Evolutionary conservation across 352 stramenopile species (phyloP), one percentile per base, ranked within the genome.

Genomic region (Globisporangium alternatum): DNA sequence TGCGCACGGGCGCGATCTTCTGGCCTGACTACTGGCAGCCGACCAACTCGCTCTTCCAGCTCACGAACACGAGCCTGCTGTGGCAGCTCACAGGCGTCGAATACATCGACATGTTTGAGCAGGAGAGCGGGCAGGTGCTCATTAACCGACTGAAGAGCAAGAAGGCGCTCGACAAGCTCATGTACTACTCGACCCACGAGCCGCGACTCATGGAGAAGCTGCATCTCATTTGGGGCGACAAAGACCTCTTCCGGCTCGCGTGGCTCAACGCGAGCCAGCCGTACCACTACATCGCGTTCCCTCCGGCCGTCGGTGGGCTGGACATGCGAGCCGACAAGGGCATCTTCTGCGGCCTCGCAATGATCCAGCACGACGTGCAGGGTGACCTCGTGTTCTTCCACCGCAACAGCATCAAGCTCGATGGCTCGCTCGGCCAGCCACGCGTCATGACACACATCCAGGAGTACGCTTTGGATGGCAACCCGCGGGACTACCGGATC

Each of bases 1-100:
- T 89, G 25, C 65, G 67, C 10, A 91, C 83, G 0, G 86, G 88
- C 39, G 88, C 88, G 28, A 82, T 95, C 59, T 96, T 95, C 64
- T 96, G 88, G 86, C 86, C 86, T 3, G 86, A 94, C 65, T 93
- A 86, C 60, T 94, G 86, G 84, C 83, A 92, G 49, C 86, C 84
- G 25, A 75, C 72, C 13, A 91, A 93, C 70, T 92, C 88, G 54
- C 66, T 95, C 43, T 95, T 96, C 70, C 67, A 93, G 52, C 65
- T 96, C 17, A 89, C 76, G 15, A 87, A 85, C 62, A 87, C 75
- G 39, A 89, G 72, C 67, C 55, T 93, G 37, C 33, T 96, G 47
- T 96, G 85, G 87, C 75, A 96, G 65, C 68, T 93, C 41, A 88
- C 77, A 6, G 81, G 84, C 8, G 74, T 96, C 15, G 61, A 74